These are phyloP conservation scores for Plasmodium fragile DNA, from an alignment of 169 alveolate species.

Conservation along the genomic window DNA sequence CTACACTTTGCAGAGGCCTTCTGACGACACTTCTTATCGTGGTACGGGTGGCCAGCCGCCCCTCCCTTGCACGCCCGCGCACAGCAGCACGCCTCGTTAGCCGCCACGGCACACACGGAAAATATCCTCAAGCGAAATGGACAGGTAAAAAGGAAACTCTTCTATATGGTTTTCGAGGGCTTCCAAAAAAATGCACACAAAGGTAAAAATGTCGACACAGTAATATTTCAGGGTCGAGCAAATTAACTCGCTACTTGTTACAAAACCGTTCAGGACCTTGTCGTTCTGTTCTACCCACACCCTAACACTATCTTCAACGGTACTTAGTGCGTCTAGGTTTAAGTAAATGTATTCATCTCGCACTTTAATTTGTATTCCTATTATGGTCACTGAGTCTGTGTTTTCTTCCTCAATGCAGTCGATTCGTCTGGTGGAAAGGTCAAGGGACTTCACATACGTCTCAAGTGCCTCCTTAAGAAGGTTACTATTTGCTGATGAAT, in stretches of 20 bases:
- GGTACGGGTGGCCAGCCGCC: too few species aligned
- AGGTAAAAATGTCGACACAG: conserved; percentile 21
- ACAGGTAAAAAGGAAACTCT: conserved; percentile 50
- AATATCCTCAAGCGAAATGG: conserved; percentile 24
- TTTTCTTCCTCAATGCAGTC: neutral
- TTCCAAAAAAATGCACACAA: conserved; percentile 13
- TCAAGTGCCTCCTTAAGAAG: neutral
- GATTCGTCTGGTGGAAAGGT: conserved; percentile 17
- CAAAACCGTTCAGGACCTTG: neutral
- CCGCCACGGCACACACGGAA: neutral
- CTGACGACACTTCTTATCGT: neutral
- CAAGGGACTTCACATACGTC: conserved; percentile 26
- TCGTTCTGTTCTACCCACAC: conserved; percentile 28
- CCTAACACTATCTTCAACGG: conserved; percentile 20
- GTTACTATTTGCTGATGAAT: neutral
- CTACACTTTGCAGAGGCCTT: neutral
- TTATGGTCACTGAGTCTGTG: conserved; percentile 24
- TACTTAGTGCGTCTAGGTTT: conserved; percentile 45
- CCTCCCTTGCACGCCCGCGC: neutral
- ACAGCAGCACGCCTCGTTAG: neutral
- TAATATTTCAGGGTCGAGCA: conserved; percentile 11
- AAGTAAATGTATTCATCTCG: conserved; percentile 12
- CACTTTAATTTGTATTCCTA: conserved; percentile 30
- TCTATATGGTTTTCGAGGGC: conserved; percentile 33
- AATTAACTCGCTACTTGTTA: neutral